Conservation (phyloP, 768 basidiomycete species). For the Rhizopogon vulgaris region DNA sequence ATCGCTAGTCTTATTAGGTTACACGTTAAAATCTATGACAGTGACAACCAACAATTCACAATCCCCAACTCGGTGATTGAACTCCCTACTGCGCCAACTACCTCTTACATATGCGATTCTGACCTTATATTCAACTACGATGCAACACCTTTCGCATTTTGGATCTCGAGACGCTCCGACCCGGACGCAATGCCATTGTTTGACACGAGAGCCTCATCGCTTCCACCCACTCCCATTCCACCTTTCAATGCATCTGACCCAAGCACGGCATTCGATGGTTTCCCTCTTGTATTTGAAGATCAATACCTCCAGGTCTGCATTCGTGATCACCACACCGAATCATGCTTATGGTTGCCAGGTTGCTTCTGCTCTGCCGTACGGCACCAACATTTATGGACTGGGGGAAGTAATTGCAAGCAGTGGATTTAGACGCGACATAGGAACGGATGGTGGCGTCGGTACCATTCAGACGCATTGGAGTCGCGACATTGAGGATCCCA, state of each 20-base stretch:
- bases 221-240: slow-evolving; percentile 49
- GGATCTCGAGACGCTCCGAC: slow-evolving; percentile 59
- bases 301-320: slow-evolving; percentile 55
- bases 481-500: slow-evolving; percentile 53
- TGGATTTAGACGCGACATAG: slow-evolving; percentile 60
- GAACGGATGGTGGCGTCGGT: slow-evolving; percentile 39
- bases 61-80: slow-evolving; percentile 45
- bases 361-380: slow-evolving; percentile 56
- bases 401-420: slow-evolving; percentile 69
- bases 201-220: slow-evolving; percentile 53
- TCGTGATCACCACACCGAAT: neutral
- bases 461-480: slow-evolving; percentile 68
- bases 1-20: slow-evolving; percentile 30
- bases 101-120: slow-evolving; percentile 30
- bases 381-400: slow-evolving; percentile 72
- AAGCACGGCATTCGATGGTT: slow-evolving; percentile 47
- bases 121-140: slow-evolving; percentile 63
- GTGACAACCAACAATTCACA: slow-evolving; percentile 50
- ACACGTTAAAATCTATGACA: slow-evolving; percentile 59
- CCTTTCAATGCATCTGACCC: slow-evolving; percentile 34
- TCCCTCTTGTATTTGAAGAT: slow-evolving; percentile 65
- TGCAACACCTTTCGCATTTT: slow-evolving; percentile 59
- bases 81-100: slow-evolving; percentile 28
- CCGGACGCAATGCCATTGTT: slow-evolving; percentile 49
- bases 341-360: slow-evolving; percentile 30